Conservation (phyloP, 805 yeast genomes). For the Candida nemodendra region DNA sequence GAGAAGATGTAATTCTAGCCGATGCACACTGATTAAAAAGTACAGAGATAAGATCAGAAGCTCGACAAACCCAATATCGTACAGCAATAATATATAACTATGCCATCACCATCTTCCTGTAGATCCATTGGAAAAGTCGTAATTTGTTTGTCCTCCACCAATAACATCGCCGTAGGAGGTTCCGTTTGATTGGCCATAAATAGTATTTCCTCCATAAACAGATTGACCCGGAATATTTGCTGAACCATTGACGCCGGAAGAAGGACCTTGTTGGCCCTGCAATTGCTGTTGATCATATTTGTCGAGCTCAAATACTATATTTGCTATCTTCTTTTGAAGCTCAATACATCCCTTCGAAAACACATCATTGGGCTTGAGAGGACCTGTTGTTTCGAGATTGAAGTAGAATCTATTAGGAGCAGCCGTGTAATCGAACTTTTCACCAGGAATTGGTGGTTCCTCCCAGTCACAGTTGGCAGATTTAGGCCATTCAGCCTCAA, state of each 20-base stretch:
- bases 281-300: slow-evolving; percentile 35
- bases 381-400: slow-evolving; percentile 91
- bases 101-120: slow-evolving; percentile 34
- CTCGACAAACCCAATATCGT: too few relatives aligned
- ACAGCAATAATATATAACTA: too few relatives aligned
- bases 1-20: too few relatives aligned
- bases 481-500: slow-evolving; percentile 91
- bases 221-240: slow-evolving; percentile 17
- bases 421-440: slow-evolving; percentile 80
- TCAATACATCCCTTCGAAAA: slow-evolving; percentile 81
- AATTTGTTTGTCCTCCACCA: slow-evolving; percentile 26
- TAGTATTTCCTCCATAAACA: slow-evolving; percentile 32
- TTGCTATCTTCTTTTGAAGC: slow-evolving; percentile 86
- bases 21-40: too few relatives aligned
- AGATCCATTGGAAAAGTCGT: slow-evolving; percentile 26
- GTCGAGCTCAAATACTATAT: slow-evolving; percentile 70
- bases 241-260: slow-evolving; percentile 25
- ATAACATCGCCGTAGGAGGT: slow-evolving; percentile 15
- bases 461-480: slow-evolving; percentile 90
- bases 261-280: slow-evolving; percentile 39
- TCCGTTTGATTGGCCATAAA: slow-evolving; percentile 22
- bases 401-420: slow-evolving; percentile 79
- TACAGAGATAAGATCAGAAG: too few relatives aligned
- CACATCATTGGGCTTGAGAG: slow-evolving; percentile 84
- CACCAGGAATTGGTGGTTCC: slow-evolving; percentile 89